Percentiles rank a stretch among this genome's conserved stretches.
phyloP scores from a whole-genome alignment of 2,329 filamentous ascomycete genomes.

The Emydomyces testavorans region DNA sequence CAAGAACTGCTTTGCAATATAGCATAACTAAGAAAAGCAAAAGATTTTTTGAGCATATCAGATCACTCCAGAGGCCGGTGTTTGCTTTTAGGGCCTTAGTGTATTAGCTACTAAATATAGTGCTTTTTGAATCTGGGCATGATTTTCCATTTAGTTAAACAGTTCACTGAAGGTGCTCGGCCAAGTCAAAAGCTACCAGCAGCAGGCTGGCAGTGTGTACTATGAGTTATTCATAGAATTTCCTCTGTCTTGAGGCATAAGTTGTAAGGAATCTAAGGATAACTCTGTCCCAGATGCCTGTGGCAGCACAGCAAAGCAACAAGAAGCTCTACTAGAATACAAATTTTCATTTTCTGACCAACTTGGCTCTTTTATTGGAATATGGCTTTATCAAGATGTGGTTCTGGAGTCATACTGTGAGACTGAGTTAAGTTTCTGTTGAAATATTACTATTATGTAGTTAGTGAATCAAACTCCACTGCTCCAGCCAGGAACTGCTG shows the following conservation, averaged over 20 bases:
- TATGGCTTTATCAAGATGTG: no score
- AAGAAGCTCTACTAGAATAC: neutral
- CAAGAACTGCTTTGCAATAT: neutral
- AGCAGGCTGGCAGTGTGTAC: neutral
- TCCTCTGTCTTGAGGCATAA: neutral
- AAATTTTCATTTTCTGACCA: neutral
- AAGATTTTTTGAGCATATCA: neutral
- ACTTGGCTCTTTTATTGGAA: neutral
- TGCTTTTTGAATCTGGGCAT: neutral
- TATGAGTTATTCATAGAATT: neutral
- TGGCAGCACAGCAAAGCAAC: neutral
- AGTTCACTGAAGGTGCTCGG: neutral
- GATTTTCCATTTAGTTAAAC: neutral
- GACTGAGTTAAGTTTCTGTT: no score
- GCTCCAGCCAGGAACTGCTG: no score
- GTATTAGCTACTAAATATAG: neutral
- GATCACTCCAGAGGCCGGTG: neutral
- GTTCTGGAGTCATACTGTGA: no score
- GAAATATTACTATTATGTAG: no score
- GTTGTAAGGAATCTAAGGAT: neutral
- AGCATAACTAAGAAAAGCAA: neutral
- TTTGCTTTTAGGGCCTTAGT: neutral
- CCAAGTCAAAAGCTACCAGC: conserved; percentile 1
- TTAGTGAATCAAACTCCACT: no score
- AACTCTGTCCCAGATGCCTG: neutral